Base-by-base conservation (phyloP, 116 monocot species). In the Zostera marina region DNA sequence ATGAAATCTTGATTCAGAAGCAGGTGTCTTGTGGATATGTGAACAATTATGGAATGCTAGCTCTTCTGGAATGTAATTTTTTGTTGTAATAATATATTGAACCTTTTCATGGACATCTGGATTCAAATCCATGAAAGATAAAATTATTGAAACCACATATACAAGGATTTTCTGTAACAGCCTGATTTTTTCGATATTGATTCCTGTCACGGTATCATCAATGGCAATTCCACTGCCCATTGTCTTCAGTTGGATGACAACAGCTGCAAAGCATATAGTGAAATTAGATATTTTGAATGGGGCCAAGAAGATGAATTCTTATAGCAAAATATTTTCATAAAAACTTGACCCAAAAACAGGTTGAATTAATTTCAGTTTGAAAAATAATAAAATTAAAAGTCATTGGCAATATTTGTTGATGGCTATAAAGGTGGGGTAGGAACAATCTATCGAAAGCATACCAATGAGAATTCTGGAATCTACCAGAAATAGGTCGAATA, bases 191-290 rank as follows among this genome's bases (percentile, higher is more conserved):
- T 72, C 80, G 39, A 64, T 22, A 44, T 39, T 64, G 46, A 40
- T 56, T 41, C 51, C 75, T 40, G 81, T 77, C 46, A 79, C 66
- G 23, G 72, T 52, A 47, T 82, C 79, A 64, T 88, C 94, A 62
- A 74, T 58, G 44, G 72, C 68, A 67, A 80, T 56, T 22, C 65
- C 72, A 77, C 67, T 70, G 22, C 76, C 64, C 66, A 82, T 70
- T 22, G 79, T 72, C 76, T 88, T 96, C 13, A 96, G 74, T 70
- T 88, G 79, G 52, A 88, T 75, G 60, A 96, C 89, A 43, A 77
- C 66, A 66, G 88, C 93, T 94, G 72, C 68, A 79, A 53, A 70
- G 38, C 21, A 22, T 4, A 56, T 26, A 38, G 16, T 48, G 19
- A n/a, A 51, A 16, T 7, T 7, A 7, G 49, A 51, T 16, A 48